phyloP scores from a whole-genome alignment of 1,284 basidiomycete genomes.

The Pseudozyma sp. region DNA sequence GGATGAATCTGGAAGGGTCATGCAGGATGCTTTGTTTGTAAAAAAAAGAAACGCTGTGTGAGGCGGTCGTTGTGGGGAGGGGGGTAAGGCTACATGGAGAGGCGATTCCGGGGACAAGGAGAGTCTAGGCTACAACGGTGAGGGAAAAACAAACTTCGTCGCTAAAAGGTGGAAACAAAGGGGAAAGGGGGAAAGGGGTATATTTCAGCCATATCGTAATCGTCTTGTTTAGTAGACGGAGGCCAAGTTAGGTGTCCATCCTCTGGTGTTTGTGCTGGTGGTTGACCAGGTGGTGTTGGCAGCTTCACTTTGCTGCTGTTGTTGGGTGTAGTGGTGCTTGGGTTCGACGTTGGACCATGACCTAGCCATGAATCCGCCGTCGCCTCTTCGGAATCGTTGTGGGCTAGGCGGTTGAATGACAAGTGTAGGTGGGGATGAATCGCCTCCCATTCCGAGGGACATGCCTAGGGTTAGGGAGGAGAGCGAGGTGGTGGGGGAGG shows the following conservation, averaged over 20 bases:
- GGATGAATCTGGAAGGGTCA: too few relatives aligned
- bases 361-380: not conserved
- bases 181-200: not conserved
- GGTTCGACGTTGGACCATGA: not conserved
- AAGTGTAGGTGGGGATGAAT: conserved; percentile 20
- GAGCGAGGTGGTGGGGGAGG: conserved; percentile 5
- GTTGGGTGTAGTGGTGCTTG: not conserved
- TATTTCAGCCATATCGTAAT: conserved; percentile 4
- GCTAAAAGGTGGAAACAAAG: too few relatives aligned
- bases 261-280: too few relatives aligned
- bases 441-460: not conserved
- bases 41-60: too few relatives aligned
- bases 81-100: too few relatives aligned
- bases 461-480: not conserved
- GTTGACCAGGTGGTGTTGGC: too few relatives aligned
- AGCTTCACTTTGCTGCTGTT: too few relatives aligned
- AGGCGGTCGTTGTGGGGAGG: too few relatives aligned
- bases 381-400: conserved; percentile 10
- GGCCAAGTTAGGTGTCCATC: conserved; percentile 6
- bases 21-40: too few relatives aligned
- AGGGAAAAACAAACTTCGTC: too few relatives aligned
- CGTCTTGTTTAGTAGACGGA: conserved; percentile 30
- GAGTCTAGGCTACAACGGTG: too few relatives aligned
- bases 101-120: too few relatives aligned
- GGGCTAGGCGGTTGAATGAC: conserved; percentile 44